Conservation (phyloP, 371 early-diverging fungal genomes). For the Zychaea mexicana region DNA sequence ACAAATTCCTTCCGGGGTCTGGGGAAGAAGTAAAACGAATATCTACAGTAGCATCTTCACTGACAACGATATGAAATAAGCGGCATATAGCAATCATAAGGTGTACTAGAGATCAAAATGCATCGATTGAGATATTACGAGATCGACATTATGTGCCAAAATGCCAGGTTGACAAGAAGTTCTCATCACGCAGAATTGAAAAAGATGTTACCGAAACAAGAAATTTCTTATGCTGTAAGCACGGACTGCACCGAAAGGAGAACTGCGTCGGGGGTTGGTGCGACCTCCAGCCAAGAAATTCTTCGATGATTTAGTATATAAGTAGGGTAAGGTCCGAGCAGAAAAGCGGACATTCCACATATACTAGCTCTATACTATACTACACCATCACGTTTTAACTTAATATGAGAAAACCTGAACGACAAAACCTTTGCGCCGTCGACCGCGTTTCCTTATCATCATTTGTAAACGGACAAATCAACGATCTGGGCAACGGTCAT, state of each 20-base stretch:
- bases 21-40: too few species aligned
- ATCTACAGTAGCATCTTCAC: too few species aligned
- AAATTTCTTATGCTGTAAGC: not conserved
- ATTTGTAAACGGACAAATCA: conserved; percentile 11
- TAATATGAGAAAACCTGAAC: not conserved
- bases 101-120: too few species aligned
- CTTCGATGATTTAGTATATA: not conserved
- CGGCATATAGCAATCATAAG: too few species aligned
- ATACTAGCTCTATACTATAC: not conserved
- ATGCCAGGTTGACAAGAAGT: not conserved
- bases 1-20: too few species aligned
- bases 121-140: too few species aligned
- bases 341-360: not conserved
- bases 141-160: too few species aligned
- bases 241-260: not conserved
- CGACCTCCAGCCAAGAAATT: not conserved
- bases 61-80: too few species aligned
- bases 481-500: conserved; percentile 21
- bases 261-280: not conserved
- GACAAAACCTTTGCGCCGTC: conserved; percentile 9
- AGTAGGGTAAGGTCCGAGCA: not conserved
- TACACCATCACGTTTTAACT: not conserved
- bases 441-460: conserved; percentile 16
- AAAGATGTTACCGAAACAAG: not conserved
- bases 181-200: too few species aligned